Conservation (phyloP, 768 basidiomycete species). For the Hemileccinum rubropunctum region DNA sequence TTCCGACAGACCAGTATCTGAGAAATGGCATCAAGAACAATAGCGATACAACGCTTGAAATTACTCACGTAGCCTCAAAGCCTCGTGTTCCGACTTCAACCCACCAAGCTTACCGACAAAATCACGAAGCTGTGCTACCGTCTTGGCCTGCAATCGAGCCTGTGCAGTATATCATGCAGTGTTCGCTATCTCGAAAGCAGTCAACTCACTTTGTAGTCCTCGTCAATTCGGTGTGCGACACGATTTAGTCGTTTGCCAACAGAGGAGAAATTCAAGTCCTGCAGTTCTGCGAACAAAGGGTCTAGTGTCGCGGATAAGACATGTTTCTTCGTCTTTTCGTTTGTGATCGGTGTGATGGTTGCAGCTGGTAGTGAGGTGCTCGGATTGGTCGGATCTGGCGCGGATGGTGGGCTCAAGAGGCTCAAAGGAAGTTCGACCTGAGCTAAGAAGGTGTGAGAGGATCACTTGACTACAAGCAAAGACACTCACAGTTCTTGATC, state of each 20-base stretch:
- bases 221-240: conserved; percentile 81
- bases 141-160: conserved; percentile 86
- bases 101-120: conserved; percentile 96
- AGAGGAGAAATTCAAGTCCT: conserved; percentile 90
- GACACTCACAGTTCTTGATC: conserved; percentile 76
- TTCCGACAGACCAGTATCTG: conserved; percentile 95
- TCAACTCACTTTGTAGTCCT: conserved; percentile 78
- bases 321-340: conserved; percentile 88
- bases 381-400: conserved; percentile 37
- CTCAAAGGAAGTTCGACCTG: conserved; percentile 80
- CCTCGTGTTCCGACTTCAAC: conserved; percentile 88
- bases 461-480: not conserved
- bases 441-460: conserved; percentile 40
- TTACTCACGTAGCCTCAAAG: conserved; percentile 78
- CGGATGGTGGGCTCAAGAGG: conserved; percentile 56
- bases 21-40: conserved; percentile 3
- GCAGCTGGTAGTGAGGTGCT: conserved; percentile 43
- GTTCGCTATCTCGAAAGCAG: not conserved
- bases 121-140: conserved; percentile 85
- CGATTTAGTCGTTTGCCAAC: conserved; percentile 80
- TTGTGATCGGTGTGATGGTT: conserved; percentile 52
- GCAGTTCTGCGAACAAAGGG: conserved; percentile 74
- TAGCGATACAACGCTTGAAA: not conserved
- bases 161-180: conserved; percentile 26
- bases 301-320: conserved; percentile 77